These are phyloP conservation scores for Aspergillus nanangensis DNA, from an alignment of 495 filamentous ascomycete species.

Conservation along the genomic window DNA sequence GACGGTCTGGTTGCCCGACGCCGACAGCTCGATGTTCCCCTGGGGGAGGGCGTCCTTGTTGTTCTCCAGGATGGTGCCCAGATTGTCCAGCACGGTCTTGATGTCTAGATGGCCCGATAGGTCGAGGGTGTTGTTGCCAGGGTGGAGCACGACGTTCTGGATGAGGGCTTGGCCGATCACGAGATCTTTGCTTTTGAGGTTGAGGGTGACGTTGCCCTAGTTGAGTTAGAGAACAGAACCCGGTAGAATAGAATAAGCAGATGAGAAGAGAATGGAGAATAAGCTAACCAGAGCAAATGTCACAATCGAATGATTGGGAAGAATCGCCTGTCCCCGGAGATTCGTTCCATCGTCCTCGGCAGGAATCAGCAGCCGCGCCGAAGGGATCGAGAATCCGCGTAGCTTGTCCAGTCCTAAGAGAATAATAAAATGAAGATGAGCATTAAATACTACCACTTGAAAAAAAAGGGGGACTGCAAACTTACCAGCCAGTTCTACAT, in stretches of 20 bases:
- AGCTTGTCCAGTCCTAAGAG: conserved; percentile 39
- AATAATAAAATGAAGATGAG: neutral
- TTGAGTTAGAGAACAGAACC: neutral
- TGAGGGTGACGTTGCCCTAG: conserved; percentile 41
- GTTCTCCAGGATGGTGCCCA: conserved; percentile 26
- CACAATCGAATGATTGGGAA: conserved; percentile 44
- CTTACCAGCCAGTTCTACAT: conserved; percentile 27
- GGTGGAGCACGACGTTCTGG: conserved; percentile 33
- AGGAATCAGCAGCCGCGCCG: conserved; percentile 34
- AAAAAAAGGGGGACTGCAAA: neutral
- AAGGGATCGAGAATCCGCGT: conserved; percentile 37
- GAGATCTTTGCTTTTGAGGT: conserved; percentile 33
- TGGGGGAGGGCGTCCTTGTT: conserved; percentile 26
- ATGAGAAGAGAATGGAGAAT: too few relatives aligned
- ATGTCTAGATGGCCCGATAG: conserved; percentile 27
- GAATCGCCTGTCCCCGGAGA: conserved; percentile 22
- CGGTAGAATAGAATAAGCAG: conserved; percentile 5
- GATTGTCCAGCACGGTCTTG: conserved; percentile 20
- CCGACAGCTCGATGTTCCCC: conserved; percentile 35
- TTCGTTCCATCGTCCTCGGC: conserved; percentile 32
- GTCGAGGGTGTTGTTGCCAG: conserved; percentile 40
- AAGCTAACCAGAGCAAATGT: conserved; percentile 42
- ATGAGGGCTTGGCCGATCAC: conserved; percentile 36
- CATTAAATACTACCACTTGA: neutral
- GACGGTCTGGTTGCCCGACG: conserved; percentile 37